These are phyloP conservation scores for Bifiguratus adelaidae DNA, from an alignment of 192 early-diverging fungal genomes.

Conservation along the genomic window DNA sequence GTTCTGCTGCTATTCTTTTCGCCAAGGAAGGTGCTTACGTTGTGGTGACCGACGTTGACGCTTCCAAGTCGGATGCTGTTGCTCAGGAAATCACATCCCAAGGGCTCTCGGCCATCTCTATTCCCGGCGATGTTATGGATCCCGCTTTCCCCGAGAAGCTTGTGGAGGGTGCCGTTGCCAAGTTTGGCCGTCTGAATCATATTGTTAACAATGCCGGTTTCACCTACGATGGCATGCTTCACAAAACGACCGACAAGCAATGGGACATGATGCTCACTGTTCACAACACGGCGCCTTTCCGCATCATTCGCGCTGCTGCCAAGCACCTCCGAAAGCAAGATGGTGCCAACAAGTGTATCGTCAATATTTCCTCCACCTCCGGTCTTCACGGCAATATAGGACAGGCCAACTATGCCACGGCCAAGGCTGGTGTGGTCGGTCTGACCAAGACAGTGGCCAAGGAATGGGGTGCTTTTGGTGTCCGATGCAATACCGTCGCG, in stretches of 20 bases:
- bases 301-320: slow-evolving; percentile 46
- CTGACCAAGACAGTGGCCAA: slow-evolving; percentile 87
- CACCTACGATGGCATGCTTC: slow-evolving; percentile 88
- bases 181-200: slow-evolving; percentile 69
- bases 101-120: slow-evolving; percentile 85
- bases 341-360: slow-evolving; percentile 39
- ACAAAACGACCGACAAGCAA: slow-evolving; percentile 82
- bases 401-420: slow-evolving; percentile 92
- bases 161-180: slow-evolving; percentile 42
- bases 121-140: slow-evolving; percentile 46
- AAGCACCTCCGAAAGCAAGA: slow-evolving; percentile 43
- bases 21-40: slow-evolving; percentile 81
- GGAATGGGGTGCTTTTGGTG: slow-evolving; percentile 56
- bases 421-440: slow-evolving; percentile 88
- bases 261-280: slow-evolving; percentile 83
- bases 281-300: slow-evolving; percentile 54
- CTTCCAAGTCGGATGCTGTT: slow-evolving; percentile 61
- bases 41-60: slow-evolving; percentile 91
- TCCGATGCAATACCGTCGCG: slow-evolving; percentile 50
- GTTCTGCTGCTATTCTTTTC: slow-evolving; percentile 82
- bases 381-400: slow-evolving; percentile 88
- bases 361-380: slow-evolving; percentile 46
- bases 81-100: slow-evolving; percentile 70
- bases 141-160: slow-evolving; percentile 40
- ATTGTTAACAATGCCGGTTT: slow-evolving; percentile 98